phyloP scores from a whole-genome alignment of 2,329 filamentous ascomycete genomes.

The Decorospora gaudefroyi region DNA sequence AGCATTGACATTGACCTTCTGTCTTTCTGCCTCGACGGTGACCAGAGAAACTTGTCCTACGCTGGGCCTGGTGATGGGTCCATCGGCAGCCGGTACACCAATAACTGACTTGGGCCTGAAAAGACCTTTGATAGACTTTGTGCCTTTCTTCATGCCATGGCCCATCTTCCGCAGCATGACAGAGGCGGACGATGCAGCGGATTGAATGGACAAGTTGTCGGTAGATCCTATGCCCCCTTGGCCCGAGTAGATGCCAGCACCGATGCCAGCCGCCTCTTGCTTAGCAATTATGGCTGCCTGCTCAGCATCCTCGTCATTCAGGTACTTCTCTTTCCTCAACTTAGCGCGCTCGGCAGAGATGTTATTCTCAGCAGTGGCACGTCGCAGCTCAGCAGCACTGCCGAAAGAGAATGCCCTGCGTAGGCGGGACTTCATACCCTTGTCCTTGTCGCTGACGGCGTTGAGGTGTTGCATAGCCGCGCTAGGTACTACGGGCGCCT shows the following conservation, averaged over 20 bases:
- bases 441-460: constrained; percentile 83
- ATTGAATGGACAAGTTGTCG: constrained; percentile 90
- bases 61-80: constrained; percentile 66
- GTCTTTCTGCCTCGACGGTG: constrained; percentile 89
- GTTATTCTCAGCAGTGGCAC: constrained; percentile 69
- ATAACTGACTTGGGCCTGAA: constrained; percentile 93
- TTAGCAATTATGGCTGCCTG: constrained; percentile 88
- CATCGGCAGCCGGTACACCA: constrained; percentile 74
- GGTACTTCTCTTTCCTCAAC: constrained; percentile 54
- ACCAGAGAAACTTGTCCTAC: constrained; percentile 92
- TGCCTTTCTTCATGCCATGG: constrained; percentile 94
- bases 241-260: constrained; percentile 89
- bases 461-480: constrained; percentile 82
- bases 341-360: constrained; percentile 57
- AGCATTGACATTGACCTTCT: constrained; percentile 76
- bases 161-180: constrained; percentile 99
- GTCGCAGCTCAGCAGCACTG: constrained; percentile 86
- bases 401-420: constrained; percentile 95
- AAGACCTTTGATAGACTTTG: constrained; percentile 85
- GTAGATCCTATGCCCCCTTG: constrained; percentile 89
- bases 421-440: constrained; percentile 83
- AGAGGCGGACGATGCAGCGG: constrained; percentile 85
- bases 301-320: constrained; percentile 78
- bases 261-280: constrained; percentile 90
- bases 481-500: constrained; percentile 51